phyloP scores from a whole-genome alignment of 2,329 filamentous ascomycete genomes.

The Verticillium longisporum region DNA sequence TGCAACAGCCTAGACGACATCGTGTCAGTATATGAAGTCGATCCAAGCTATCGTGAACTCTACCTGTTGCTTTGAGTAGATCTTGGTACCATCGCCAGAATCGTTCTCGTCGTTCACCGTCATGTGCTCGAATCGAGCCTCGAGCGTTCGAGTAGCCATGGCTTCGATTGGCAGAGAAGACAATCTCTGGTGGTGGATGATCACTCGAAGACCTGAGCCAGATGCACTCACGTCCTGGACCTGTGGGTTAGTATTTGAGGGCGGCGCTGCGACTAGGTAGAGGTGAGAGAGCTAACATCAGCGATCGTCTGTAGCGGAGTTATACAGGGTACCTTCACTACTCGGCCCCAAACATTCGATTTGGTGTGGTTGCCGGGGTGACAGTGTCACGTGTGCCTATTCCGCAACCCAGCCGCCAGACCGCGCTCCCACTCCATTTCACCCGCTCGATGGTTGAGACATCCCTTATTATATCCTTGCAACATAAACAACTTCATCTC shows the following conservation, averaged over 20 bases:
- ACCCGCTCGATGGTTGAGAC: too few relatives aligned
- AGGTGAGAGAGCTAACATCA: background rate
- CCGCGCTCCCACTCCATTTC: too few relatives aligned
- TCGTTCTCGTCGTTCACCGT: constrained; percentile 87
- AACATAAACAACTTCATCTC: too few relatives aligned
- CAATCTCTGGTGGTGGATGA: background rate
- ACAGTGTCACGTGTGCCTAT: too few relatives aligned
- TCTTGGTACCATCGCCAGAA: constrained; percentile 41
- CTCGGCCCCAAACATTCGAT: too few relatives aligned
- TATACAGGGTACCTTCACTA: too few relatives aligned
- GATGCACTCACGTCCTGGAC: background rate
- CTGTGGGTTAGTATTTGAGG: background rate
- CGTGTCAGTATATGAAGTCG: background rate
- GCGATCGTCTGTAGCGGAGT: too few relatives aligned
- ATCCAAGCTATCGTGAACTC: background rate
- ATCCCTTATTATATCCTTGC: too few relatives aligned
- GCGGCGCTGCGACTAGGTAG: background rate
- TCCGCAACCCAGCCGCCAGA: too few relatives aligned
- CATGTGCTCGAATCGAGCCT: constrained; percentile 84
- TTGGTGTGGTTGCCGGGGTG: too few relatives aligned
- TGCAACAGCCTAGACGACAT: constrained; percentile 25
- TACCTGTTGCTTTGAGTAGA: constrained; percentile 74
- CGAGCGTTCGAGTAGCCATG: constrained; percentile 73
- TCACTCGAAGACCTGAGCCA: background rate
- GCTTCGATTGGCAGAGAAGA: constrained; percentile 1